These are phyloP conservation scores for Leccinum incarnatum DNA, from an alignment of 768 basidiomycete genomes.

Conservation along the genomic window DNA sequence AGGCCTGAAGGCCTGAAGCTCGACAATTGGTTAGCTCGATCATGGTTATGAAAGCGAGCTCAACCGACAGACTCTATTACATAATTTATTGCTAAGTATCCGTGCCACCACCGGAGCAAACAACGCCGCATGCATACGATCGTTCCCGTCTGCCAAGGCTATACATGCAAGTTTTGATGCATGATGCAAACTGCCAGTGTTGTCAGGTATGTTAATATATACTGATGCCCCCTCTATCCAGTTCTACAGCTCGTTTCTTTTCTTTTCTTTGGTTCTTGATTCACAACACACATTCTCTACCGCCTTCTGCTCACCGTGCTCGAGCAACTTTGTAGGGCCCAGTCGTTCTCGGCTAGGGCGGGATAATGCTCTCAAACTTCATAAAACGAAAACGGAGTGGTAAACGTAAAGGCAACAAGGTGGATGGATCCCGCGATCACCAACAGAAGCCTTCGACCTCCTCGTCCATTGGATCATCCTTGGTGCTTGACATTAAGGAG, in stretches of 20 bases:
- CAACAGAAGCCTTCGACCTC: constrained; percentile 8
- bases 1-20: neutral
- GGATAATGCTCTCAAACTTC: constrained; percentile 27
- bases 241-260: neutral
- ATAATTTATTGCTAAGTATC: neutral
- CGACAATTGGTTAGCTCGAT: neutral
- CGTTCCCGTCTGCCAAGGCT: constrained; percentile 4
- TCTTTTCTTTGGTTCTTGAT: neutral
- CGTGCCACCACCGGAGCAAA: too few species aligned
- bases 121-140: neutral
- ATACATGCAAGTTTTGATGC: constrained; percentile 18
- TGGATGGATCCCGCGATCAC: neutral
- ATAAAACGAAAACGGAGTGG: constrained; percentile 28
- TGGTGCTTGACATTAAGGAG: constrained; percentile 27
- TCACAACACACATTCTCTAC: neutral
- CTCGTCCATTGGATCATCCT: constrained; percentile 10
- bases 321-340: neutral
- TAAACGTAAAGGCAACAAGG: constrained; percentile 29
- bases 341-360: neutral
- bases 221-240: neutral
- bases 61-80: neutral
- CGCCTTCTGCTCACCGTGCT: neutral
- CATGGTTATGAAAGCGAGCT: neutral
- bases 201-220: constrained; percentile 21
- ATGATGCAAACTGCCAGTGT: constrained; percentile 24